Conservation (phyloP, 805 yeast species). For the Metschnikowia lachancei region DNA sequence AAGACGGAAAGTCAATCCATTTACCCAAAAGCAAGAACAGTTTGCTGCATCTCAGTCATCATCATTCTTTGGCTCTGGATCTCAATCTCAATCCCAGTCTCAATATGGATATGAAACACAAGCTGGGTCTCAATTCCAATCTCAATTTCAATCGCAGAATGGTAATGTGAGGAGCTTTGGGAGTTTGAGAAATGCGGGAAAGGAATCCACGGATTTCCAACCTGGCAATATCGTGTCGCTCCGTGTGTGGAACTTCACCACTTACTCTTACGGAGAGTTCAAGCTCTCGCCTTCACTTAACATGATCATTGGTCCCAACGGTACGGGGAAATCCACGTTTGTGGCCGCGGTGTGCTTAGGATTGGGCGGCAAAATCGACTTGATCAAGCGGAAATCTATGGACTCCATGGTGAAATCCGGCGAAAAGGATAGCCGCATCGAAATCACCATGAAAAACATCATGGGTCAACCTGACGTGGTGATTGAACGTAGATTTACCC, state of each 20-base stretch:
- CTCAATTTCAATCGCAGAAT: background rate
- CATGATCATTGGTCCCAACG: constrained; percentile 94
- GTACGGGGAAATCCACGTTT: constrained; percentile 90
- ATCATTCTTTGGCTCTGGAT: background rate
- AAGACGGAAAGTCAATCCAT: constrained; percentile 6
- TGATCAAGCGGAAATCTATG: constrained; percentile 66
- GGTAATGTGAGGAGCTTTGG: too few species aligned
- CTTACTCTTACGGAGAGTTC: constrained; percentile 68
- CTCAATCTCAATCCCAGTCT: background rate
- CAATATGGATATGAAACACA: background rate
- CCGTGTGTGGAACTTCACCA: constrained; percentile 60
- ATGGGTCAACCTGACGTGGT: constrained; percentile 35
- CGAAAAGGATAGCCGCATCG: constrained; percentile 42
- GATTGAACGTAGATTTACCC: constrained; percentile 46
- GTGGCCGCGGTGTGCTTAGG: constrained; percentile 92
- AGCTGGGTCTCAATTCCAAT: background rate
- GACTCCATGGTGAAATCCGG: constrained; percentile 77
- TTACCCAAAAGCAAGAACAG: background rate
- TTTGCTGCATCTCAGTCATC: too few species aligned
- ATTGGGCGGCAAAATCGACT: constrained; percentile 71
- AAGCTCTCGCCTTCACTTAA: constrained; percentile 78
- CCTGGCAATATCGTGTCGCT: constrained; percentile 54
- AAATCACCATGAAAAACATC: constrained; percentile 47
- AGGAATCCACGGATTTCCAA: constrained; percentile 12
- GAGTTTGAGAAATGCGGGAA: background rate